Percentiles rank a stretch among this genome's conserved stretches.
Conservation (phyloP, 1,284 basidiomycete genomes). For the Puccinia coronata region DNA sequence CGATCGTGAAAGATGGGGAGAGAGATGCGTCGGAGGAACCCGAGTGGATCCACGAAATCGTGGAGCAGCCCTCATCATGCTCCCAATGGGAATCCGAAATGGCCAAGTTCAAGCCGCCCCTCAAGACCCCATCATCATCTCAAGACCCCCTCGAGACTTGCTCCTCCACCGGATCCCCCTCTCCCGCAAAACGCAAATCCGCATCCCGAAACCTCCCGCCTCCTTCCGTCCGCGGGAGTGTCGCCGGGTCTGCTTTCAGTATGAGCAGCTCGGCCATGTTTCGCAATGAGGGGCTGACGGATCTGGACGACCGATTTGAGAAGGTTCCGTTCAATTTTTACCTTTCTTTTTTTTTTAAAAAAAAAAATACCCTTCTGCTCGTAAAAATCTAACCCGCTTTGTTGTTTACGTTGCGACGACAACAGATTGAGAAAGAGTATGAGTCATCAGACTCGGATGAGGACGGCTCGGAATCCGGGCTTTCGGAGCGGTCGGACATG, state of each 20-base stretch:
- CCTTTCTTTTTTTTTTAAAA: background rate
- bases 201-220: background rate
- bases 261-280: slow-evolving; percentile 98
- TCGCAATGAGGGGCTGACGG: slow-evolving; percentile 81
- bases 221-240: slow-evolving; percentile 74
- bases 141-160: slow-evolving; percentile 51
- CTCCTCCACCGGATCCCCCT: slow-evolving; percentile 54
- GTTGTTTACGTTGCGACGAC: slow-evolving; percentile 57
- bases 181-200: slow-evolving; percentile 57
- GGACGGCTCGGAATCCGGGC: slow-evolving; percentile 59
- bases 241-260: slow-evolving; percentile 75
- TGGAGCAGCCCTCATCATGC: slow-evolving; percentile 67
- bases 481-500: slow-evolving; percentile 50
- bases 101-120: slow-evolving; percentile 39
- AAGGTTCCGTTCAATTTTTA: slow-evolving; percentile 66
- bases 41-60: slow-evolving; percentile 53
- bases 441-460: slow-evolving; percentile 66
- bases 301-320: slow-evolving; percentile 90
- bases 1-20: slow-evolving; percentile 67
- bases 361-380: background rate
- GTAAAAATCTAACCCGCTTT: slow-evolving; percentile 31
- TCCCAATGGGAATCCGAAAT: slow-evolving; percentile 57
- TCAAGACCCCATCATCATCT: slow-evolving; percentile 47
- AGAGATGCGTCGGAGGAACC: slow-evolving; percentile 52
- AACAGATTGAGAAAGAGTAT: slow-evolving; percentile 69